Evolutionary conservation across 2,329 filamentous ascomycete genomes (phyloP), one percentile per base, ranked within the genome.

Genomic region (Claviceps humidiphila): DNA sequence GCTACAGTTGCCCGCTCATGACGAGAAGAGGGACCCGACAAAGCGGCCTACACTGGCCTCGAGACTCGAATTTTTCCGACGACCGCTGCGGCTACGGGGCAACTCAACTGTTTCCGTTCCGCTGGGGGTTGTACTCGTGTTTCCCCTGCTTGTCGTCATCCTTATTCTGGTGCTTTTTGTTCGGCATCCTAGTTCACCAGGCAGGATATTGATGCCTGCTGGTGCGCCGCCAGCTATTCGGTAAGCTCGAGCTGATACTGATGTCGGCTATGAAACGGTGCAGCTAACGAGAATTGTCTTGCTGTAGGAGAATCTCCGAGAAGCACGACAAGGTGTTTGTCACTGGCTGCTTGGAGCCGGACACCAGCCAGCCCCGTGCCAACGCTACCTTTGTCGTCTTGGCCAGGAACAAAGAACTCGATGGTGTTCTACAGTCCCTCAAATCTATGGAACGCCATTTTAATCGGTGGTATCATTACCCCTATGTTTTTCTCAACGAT

Each of bases 381-480:
- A 98, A 97, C 64, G 93, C 88, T 55, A 91, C 89, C 26, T 95
- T 98, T 63, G 93, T 98, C 57, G 89, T 98, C 41, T 78, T 98
- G 54, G 93, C 93, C 51, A 78, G 93, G 61, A 97, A 98, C 67
- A 94, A 95, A 75, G 93, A 98, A 71, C 69, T 98, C 58, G 90
- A 95, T 0, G 93, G 93, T 55, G 93, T 98, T 41, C 81, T 98
- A 58, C 89, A 97, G 69, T 97, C 93, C 9, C 80, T 98, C 68
- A 96, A 96, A 74, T 97, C 91, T 44, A 90, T 98, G 59, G 93
- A 98, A 74, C 81, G 93, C 61, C 93, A 98, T 71, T 98, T 98
- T 80, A 98, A 98, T 71, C 82, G 90, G 59, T 98, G 91, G 90
- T 98, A 89, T 68, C 82, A 97, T 69, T 98, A 98, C 68, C 93